Percentiles rank a stretch among this genome's conserved stretches.
Conservation (phyloP, 495 filamentous ascomycete genomes). For the Aeminium ludgeri region DNA sequence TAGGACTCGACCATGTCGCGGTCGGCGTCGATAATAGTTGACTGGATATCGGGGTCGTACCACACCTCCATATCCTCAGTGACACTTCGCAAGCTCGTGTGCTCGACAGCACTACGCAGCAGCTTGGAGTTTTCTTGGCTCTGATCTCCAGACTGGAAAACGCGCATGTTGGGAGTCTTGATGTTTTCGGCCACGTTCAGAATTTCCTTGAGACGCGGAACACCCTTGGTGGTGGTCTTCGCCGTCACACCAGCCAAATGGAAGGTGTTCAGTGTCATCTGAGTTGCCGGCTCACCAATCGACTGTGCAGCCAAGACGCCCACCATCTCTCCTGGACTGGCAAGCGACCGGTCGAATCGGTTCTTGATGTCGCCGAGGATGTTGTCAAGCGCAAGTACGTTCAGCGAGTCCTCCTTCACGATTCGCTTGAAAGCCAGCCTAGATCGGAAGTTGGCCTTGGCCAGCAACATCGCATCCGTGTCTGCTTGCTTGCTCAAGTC, state of each 20-base stretch:
- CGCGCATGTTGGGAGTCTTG: slow-evolving; percentile 94
- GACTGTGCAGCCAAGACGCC: slow-evolving; percentile 95
- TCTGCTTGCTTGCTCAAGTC: slow-evolving; percentile 71
- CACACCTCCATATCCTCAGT: slow-evolving; percentile 87
- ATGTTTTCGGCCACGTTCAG: slow-evolving; percentile 93
- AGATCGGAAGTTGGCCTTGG: slow-evolving; percentile 81
- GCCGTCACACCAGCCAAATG: slow-evolving; percentile 99
- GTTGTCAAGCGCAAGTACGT: slow-evolving; percentile 83
- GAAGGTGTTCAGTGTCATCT: slow-evolving; percentile 99
- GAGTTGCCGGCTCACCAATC: slow-evolving; percentile 94
- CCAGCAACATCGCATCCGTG: slow-evolving; percentile 66
- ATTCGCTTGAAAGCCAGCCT: slow-evolving; percentile 83
- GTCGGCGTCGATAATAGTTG: slow-evolving; percentile 74
- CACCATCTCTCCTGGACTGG: slow-evolving; percentile 93
- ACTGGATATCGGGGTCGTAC: slow-evolving; percentile 82
- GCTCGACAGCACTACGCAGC: slow-evolving; percentile 75
- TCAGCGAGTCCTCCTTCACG: slow-evolving; percentile 65
- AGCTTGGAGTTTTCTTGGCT: slow-evolving; percentile 69
- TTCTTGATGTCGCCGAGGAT: slow-evolving; percentile 81
- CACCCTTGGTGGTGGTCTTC: slow-evolving; percentile 98
- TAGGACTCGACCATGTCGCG: slow-evolving; percentile 90
- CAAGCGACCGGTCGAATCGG: slow-evolving; percentile 62
- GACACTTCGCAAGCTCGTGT: slow-evolving; percentile 85
- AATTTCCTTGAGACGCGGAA: slow-evolving; percentile 98
- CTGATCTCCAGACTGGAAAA: slow-evolving; percentile 53